These are phyloP conservation scores for Nannizziopsis arthrosporioides DNA, from an alignment of 2,329 filamentous ascomycete species.

Conservation along the genomic window DNA sequence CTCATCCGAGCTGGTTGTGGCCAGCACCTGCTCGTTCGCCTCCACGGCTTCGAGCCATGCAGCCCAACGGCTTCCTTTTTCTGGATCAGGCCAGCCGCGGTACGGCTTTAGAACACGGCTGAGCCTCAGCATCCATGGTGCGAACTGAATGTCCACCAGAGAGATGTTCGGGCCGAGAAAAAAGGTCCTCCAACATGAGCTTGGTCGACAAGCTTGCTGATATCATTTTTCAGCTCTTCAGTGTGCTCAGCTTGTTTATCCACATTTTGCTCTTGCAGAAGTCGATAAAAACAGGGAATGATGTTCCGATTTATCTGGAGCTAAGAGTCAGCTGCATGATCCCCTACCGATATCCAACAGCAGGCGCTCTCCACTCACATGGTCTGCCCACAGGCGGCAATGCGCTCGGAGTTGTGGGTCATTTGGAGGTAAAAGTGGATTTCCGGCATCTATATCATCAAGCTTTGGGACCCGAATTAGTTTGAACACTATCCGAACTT, in stretches of 20 bases:
- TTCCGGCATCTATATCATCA: constrained; percentile 56
- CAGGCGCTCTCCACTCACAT: constrained; percentile 41
- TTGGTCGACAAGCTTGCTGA: constrained; percentile 49
- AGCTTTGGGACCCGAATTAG: constrained; percentile 37
- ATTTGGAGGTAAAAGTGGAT: constrained; percentile 51
- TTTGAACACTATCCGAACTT: not conserved
- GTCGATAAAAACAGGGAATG: constrained; percentile 62
- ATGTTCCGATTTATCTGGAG: constrained; percentile 62
- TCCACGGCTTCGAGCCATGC: constrained; percentile 62
- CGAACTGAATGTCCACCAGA: constrained; percentile 64
- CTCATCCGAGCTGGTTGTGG: constrained; percentile 55
- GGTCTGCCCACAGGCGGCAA: constrained; percentile 68
- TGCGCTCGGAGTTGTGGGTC: constrained; percentile 58
- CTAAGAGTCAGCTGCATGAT: constrained; percentile 10
- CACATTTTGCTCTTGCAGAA: constrained; percentile 54
- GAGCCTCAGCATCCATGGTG: constrained; percentile 61
- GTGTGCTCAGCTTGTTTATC: constrained; percentile 48
- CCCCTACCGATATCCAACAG: not conserved
- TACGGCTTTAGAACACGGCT: constrained; percentile 54
- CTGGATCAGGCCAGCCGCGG: constrained; percentile 53
- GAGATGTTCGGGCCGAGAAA: constrained; percentile 49
- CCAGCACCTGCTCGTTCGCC: constrained; percentile 48
- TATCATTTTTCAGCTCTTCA: constrained; percentile 52
- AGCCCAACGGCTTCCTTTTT: constrained; percentile 53
- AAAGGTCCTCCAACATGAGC: constrained; percentile 54